Evolutionary conservation across 768 basidiomycete species (phyloP).

Genomic region (Calocybe gangraenosa): DNA sequence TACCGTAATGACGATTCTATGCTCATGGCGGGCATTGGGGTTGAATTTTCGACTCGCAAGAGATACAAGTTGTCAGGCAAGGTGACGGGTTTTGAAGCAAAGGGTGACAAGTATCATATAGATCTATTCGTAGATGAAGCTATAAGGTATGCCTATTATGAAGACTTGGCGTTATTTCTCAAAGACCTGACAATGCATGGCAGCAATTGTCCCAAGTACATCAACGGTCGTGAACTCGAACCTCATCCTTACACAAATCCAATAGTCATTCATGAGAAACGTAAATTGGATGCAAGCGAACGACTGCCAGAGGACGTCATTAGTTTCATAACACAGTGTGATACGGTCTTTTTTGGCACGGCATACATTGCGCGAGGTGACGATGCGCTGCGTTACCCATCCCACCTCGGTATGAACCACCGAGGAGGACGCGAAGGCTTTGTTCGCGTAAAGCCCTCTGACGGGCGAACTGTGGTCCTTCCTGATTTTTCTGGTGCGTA

Average conservation of each 20-base stretch:
- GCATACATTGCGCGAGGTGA: constrained; percentile 36
- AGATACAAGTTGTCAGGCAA: constrained; percentile 61
- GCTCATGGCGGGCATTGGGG: constrained; percentile 54
- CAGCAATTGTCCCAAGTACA: constrained; percentile 74
- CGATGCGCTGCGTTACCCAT: constrained; percentile 41
- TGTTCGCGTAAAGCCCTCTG: constrained; percentile 49
- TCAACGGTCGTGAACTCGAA: constrained; percentile 48
- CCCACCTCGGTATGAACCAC: no score
- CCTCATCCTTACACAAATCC: constrained; percentile 36
- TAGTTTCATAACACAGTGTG: constrained; percentile 40
- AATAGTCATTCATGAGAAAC: constrained; percentile 28
- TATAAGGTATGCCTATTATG: constrained; percentile 56
- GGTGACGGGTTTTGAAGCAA: constrained; percentile 28
- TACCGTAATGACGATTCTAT: constrained; percentile 12
- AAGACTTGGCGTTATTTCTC: no score
- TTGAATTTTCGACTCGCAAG: constrained; percentile 52
- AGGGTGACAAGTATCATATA: constrained; percentile 27
- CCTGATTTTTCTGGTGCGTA: constrained; percentile 57
- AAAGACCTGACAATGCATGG: no score
- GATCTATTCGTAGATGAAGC: constrained; percentile 48
- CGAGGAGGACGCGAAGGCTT: constrained; percentile 59
- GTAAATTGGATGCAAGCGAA: constrained; percentile 28
- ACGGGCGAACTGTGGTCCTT: constrained; percentile 49
- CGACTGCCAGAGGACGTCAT: constrained; percentile 50
- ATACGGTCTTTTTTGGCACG: constrained; percentile 55